Percentiles rank a stretch among this genome's conserved stretches.
Conservation (phyloP, 2,329 filamentous ascomycete genomes). For the Calonectria crousiana region DNA sequence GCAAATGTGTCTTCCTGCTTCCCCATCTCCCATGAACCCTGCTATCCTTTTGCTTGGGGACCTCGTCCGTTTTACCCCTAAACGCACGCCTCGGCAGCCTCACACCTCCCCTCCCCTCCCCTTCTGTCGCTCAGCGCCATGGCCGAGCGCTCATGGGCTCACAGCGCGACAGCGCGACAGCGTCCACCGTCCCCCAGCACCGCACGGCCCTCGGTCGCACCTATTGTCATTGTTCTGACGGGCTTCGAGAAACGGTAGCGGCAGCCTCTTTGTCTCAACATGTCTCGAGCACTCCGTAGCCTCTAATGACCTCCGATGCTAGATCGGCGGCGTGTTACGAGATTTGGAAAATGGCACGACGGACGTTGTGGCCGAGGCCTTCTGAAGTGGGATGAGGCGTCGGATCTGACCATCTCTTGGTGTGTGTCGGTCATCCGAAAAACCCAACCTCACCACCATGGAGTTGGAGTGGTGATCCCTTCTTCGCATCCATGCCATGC, state of each 20-base stretch:
- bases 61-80: conserved; percentile 8
- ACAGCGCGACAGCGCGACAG: conserved; percentile 33
- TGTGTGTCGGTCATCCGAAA: conserved; percentile 11
- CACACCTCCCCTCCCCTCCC: not conserved
- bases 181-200: conserved; percentile 28
- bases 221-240: conserved; percentile 40
- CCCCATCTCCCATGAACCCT: conserved; percentile 17
- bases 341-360: conserved; percentile 14
- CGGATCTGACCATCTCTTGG: conserved; percentile 23
- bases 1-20: conserved; percentile 16
- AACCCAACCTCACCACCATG: conserved; percentile 26
- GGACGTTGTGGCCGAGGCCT: conserved; percentile 13
- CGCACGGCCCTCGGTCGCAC: not conserved
- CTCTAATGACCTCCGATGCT: not conserved
- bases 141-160: conserved; percentile 32
- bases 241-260: conserved; percentile 44
- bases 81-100: not conserved
- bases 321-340: not conserved
- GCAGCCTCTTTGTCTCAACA: conserved; percentile 14
- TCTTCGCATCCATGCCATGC: conserved; percentile 20
- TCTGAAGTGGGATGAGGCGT: conserved; percentile 19
- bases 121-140: conserved; percentile 25
- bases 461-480: conserved; percentile 17
- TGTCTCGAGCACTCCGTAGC: conserved; percentile 16
- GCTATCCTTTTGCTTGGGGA: not conserved